A percentile compares a stretch with the other conserved stretches of the same genome.
phyloP scores from a whole-genome alignment of 2,329 filamentous ascomycete species.

The Cercospora sesami region DNA sequence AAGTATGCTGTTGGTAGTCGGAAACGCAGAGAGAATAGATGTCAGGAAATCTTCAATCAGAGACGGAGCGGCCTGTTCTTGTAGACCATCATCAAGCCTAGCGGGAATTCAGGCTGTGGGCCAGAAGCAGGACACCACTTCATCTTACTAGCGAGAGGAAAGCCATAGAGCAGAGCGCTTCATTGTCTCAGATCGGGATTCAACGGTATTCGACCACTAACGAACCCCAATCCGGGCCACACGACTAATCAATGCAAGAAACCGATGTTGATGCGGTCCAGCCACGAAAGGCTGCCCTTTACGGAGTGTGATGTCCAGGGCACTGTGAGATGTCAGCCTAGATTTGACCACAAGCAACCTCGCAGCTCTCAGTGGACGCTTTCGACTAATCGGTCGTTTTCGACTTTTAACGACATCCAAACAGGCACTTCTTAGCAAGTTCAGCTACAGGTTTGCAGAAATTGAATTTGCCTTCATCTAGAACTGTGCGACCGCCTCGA shows the following conservation, averaged over 20 bases:
- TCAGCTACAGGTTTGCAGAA: background rate
- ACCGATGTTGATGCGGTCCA: background rate
- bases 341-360: too few relatives aligned
- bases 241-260: background rate
- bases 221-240: background rate
- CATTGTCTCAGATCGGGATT: background rate
- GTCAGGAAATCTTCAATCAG: background rate
- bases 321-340: too few relatives aligned
- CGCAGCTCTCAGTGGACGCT: too few relatives aligned
- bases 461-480: background rate
- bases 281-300: background rate
- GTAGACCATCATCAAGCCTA: background rate
- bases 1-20: too few relatives aligned
- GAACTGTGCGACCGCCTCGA: background rate
- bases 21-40: too few relatives aligned
- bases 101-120: background rate
- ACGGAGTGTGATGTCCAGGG: too few relatives aligned
- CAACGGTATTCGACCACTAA: background rate
- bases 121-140: background rate
- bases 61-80: background rate
- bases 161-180: background rate
- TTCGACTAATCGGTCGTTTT: too few relatives aligned
- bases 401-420: too few relatives aligned
- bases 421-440: background rate
- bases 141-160: background rate